Percentiles rank a stretch among this genome's conserved stretches.
phyloP scores from a whole-genome alignment of 495 filamentous ascomycete species.

The Penicillium ochrochloron region DNA sequence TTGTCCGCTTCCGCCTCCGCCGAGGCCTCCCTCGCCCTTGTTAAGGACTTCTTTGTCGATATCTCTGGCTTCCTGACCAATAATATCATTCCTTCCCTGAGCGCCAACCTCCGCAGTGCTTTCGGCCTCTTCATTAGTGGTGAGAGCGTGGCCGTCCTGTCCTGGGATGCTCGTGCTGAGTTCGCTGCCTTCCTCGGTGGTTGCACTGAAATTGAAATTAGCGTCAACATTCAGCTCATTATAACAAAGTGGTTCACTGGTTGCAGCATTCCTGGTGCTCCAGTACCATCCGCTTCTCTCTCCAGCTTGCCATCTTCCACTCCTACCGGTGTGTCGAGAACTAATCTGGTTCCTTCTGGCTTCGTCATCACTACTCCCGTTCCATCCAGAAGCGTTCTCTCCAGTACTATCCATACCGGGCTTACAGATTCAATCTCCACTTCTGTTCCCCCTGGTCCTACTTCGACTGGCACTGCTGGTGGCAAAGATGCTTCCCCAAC shows the following conservation, averaged over 20 bases:
- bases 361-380: conserved; percentile 16
- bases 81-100: conserved; percentile 33
- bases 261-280: conserved; percentile 39
- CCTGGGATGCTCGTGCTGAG: conserved; percentile 44
- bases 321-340: conserved; percentile 11
- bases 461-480: conserved; percentile 11
- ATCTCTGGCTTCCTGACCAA: conserved; percentile 39
- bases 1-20: conserved; percentile 40
- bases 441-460: conserved; percentile 1
- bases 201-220: conserved; percentile 33
- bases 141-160: conserved; percentile 41
- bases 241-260: conserved; percentile 50
- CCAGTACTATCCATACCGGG: conserved; percentile 5
- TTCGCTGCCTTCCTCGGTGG: conserved; percentile 48
- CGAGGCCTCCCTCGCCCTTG: conserved; percentile 37
- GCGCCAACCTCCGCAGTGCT: conserved; percentile 41
- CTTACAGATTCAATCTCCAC: too few species aligned
- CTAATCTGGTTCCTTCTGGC: conserved; percentile 16
- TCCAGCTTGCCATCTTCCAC: conserved; percentile 26
- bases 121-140: conserved; percentile 41
- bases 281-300: conserved; percentile 25
- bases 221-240: conserved; percentile 42
- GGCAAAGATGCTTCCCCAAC: conserved; percentile 16
- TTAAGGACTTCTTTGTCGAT: conserved; percentile 33
- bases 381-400: conserved; percentile 10